Base-by-base conservation (phyloP, 306 rosid genomes). In the Gastrolobium bilobum region DNA sequence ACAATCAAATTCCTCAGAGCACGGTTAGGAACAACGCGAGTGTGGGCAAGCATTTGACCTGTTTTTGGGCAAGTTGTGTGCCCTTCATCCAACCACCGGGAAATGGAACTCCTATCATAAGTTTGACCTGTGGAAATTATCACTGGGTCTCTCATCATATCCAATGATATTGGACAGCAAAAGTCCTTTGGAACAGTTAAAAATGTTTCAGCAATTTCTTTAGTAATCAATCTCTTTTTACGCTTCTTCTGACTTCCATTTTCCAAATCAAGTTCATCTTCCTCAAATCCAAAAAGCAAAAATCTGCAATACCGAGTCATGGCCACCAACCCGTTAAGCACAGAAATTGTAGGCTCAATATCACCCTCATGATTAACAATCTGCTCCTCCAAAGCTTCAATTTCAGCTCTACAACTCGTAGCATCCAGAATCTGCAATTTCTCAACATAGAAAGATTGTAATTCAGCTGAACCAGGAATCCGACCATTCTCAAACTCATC, bases 71-170 rank as follows among this genome's bases (percentile, higher is more conserved):
- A 94, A 79, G 84, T 88, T 52, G 90, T 91, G 80, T 94, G 97
- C 73, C 99, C 97, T 81, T 92, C 99, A 71, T 92, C 97, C 91
- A 91, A 67, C 99, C 99, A 94, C 89, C 99, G 82, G 0, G 95
- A 76, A 62, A 94, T 94, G 0, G 90, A 91, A 71, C 89, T 83
- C 66, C 99, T 85, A 14, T 92, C 99, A 60, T 91, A 94, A 0
- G 99, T 92, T 87, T 94, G 97, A 33, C 99, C 99, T 0, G 99
- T 92, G 3, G 97, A 82, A 64, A 94, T 84, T 8, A 89, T 91
- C 83, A 92, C 99, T 0, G 99, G 99, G 56, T 94, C 99, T 47
- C 81, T 85, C 99, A 94, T 91, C 88, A 94, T 73, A 80, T 92
- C 99, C 92, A 92, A 79, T 0, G 97, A 86, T 48, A 92, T 92